Evolutionary conservation across 139 green algal genomes (phyloP).

Genomic region (Micractinium conductrix): DNA sequence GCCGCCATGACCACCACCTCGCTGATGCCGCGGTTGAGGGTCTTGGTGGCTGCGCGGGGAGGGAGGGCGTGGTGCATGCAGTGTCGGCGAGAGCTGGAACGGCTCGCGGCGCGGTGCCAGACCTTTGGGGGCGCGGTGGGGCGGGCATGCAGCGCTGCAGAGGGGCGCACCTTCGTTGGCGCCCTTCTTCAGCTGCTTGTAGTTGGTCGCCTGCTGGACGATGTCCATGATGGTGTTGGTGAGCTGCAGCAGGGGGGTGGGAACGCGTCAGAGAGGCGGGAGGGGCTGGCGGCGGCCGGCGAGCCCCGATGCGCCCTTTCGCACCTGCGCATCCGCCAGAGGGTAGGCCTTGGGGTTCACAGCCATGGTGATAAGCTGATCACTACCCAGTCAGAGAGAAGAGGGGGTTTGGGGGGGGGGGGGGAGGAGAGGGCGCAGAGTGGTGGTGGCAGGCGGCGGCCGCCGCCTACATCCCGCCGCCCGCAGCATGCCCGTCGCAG

Average conservation of each 20-base stretch:
- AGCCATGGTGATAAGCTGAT: slow-evolving; percentile 76
- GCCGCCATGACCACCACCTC: slow-evolving; percentile 99
- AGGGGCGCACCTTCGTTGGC: slow-evolving; percentile 95
- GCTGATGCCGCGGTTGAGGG: slow-evolving; percentile 94
- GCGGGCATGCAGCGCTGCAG: slow-evolving; percentile 5
- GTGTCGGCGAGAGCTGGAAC: neutral
- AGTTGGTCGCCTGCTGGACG: slow-evolving; percentile 98
- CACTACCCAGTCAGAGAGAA: slow-evolving; percentile 63
- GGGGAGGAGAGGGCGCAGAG: neutral
- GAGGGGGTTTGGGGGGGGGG: neutral
- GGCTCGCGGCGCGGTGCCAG: no score
- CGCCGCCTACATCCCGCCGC: neutral
- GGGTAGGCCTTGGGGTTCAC: slow-evolving; percentile 99
- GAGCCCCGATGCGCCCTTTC: neutral
- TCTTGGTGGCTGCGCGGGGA: slow-evolving; percentile 85
- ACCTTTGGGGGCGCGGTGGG: no score
- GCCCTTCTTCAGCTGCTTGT: slow-evolving; percentile 99
- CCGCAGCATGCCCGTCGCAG: no score
- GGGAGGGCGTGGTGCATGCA: neutral
- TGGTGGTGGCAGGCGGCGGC: neutral
- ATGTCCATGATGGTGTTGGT: slow-evolving; percentile 99
- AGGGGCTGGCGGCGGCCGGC: neutral
- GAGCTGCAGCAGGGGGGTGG: slow-evolving; percentile 66
- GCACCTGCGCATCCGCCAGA: slow-evolving; percentile 82
- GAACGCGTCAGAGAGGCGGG: neutral